These are phyloP conservation scores for Marasmius fiardii DNA, from an alignment of 1,284 basidiomycete species.

Conservation along the genomic window DNA sequence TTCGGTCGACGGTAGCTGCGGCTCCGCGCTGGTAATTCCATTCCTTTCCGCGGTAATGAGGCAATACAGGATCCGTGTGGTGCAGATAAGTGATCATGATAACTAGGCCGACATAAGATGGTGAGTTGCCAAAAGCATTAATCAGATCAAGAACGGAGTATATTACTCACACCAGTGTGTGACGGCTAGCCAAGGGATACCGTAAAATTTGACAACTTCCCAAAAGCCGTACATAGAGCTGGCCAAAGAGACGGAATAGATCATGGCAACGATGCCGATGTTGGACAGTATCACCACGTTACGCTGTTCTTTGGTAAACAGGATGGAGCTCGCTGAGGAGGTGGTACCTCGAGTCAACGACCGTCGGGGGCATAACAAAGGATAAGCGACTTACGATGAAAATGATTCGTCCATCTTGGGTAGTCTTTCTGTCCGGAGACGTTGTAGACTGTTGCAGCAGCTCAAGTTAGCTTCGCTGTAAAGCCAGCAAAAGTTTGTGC, in stretches of 20 bases:
- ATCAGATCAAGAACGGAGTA: neutral
- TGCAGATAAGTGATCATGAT: slow-evolving; percentile 29
- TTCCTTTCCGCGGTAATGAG: slow-evolving; percentile 39
- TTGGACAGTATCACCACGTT: slow-evolving; percentile 34
- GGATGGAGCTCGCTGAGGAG: slow-evolving; percentile 31
- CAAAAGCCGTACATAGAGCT: slow-evolving; percentile 24
- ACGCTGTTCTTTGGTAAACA: slow-evolving; percentile 34
- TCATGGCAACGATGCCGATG: slow-evolving; percentile 30
- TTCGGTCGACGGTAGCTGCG: slow-evolving; percentile 59
- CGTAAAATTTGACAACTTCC: slow-evolving; percentile 33
- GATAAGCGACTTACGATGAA: slow-evolving; percentile 39
- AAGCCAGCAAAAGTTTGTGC: too few relatives aligned
- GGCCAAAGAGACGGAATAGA: slow-evolving; percentile 22
- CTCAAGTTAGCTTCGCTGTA: too few relatives aligned
- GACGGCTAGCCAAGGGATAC: slow-evolving; percentile 36
- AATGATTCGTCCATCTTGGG: slow-evolving; percentile 63
- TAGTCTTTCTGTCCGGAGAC: slow-evolving; percentile 66
- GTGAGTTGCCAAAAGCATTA: neutral
- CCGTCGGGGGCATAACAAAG: too few relatives aligned
- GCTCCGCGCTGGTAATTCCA: slow-evolving; percentile 64
- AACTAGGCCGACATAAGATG: slow-evolving; percentile 14
- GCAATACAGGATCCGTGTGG: slow-evolving; percentile 28
- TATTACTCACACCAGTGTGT: slow-evolving; percentile 30
- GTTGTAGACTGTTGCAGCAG: slow-evolving; percentile 38
- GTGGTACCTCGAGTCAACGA: neutral